Evolutionary conservation across 108 stramenopile genomes (phyloP).

Genomic region (Pseudonitzschia multistriata): DNA sequence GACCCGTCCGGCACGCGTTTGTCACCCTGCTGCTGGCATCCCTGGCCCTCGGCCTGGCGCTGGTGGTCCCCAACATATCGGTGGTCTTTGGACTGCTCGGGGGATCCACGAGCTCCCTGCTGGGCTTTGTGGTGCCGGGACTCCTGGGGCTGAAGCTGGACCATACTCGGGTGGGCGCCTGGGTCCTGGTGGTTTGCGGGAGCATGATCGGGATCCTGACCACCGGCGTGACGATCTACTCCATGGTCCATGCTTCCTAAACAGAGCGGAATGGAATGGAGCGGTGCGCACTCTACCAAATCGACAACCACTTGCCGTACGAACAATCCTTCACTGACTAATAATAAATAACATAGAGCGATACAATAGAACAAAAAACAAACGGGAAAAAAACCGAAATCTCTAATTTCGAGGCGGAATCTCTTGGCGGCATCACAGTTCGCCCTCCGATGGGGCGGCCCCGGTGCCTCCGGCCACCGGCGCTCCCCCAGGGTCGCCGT

Average conservation of each 20-base stretch:
- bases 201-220: constrained; percentile 54
- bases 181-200: constrained; percentile 59
- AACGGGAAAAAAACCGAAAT: no score
- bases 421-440: not conserved
- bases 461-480: not conserved
- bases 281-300: no score
- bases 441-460: not conserved
- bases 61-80: constrained; percentile 70
- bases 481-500: not conserved
- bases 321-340: no score
- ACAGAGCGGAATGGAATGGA: not conserved
- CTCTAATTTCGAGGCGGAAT: no score
- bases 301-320: no score
- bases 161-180: constrained; percentile 23
- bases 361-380: not conserved
- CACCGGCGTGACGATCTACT: constrained; percentile 64
- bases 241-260: constrained; percentile 21
- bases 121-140: constrained; percentile 78
- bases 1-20: constrained; percentile 18
- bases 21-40: constrained; percentile 49
- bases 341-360: no score
- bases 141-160: constrained; percentile 46
- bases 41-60: constrained; percentile 55
- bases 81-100: constrained; percentile 79
- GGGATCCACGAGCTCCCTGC: constrained; percentile 59